Evolutionary conservation across 371 early-diverging fungal genomes (phyloP).

Genomic region (Apophysomyces elegans): DNA sequence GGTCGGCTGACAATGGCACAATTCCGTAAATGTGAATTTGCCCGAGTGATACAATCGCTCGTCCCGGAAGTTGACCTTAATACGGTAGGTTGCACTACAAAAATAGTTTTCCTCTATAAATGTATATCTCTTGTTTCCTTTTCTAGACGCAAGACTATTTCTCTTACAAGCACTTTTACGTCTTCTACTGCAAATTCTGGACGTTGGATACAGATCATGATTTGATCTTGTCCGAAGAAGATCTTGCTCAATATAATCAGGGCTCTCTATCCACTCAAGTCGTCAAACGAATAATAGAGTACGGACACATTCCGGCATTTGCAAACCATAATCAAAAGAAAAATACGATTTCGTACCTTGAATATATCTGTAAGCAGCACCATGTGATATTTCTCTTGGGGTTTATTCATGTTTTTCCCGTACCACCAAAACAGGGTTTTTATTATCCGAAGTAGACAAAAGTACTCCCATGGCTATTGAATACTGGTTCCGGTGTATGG

Average conservation of each 20-base stretch:
- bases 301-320: conserved; percentile 32
- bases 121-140: neutral
- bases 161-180: conserved; percentile 94
- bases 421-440: conserved; percentile 60
- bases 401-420: neutral
- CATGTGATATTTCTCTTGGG: neutral
- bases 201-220: conserved; percentile 82
- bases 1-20: conserved; percentile 73
- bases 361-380: conserved; percentile 51
- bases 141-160: conserved; percentile 67
- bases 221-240: conserved; percentile 60
- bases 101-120: neutral
- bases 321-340: conserved; percentile 11
- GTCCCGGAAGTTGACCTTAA: conserved; percentile 73
- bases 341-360: conserved; percentile 43
- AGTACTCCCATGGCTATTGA: conserved; percentile 72
- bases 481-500: conserved; percentile 88
- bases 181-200: conserved; percentile 93
- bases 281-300: conserved; percentile 63
- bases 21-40: conserved; percentile 63
- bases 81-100: conserved; percentile 42
- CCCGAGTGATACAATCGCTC: conserved; percentile 58
- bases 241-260: conserved; percentile 67
- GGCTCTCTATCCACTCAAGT: conserved; percentile 57
- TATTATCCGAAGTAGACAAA: conserved; percentile 85